Evolutionary conservation across 352 stramenopile species (phyloP), one percentile per base, ranked within the genome.

Genomic region (Globisporangium acanthophoron): DNA sequence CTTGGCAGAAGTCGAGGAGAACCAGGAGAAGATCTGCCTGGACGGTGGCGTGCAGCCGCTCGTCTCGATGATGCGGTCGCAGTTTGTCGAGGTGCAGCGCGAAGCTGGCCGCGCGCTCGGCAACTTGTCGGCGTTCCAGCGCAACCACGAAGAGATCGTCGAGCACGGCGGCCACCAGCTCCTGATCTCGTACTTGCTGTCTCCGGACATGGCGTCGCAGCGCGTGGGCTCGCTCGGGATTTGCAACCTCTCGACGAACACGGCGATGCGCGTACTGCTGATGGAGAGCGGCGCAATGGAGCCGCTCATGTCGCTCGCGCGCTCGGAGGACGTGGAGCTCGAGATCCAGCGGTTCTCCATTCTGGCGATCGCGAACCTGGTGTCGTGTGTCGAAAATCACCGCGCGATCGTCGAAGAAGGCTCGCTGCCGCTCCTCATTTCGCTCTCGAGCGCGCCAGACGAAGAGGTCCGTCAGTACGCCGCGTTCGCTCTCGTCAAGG

Each of bases 301-400:
- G 67, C 96, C 95, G 15, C 76, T 99, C 21, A 97, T 97, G 77
- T 97, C 92, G 1, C 78, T 98, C 8, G 88, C 93, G 20, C 80
- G 94, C 15, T 98, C 88, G 4, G 93, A 97, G 35, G 94, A 98
- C 47, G 86, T 98, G 18, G 92, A 99, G 65, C 69, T 98, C 21
- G 95, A 99, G 67, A 98, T 98, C 59, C 87, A 98, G 65, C 85
- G 94, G 18, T 97, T 97, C 53, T 71, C 88, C 2, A 96, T 97
- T 64, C 71, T 98, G 5, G 90, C 90, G 3, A 96, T 98, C 49
- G 93, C 93, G 1, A 98, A 99, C 72, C 63, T 98, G 31, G 91
- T 92, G n/a, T 91, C 92, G 12, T 97, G 80, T 43, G 88, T 97
- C 13, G 87, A 95, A 21, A 99, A 98, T 61, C 96, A 99, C 67